Evolutionary conservation across 2,329 filamentous ascomycete genomes (phyloP).

Genomic region (Trichophyton benhamiae): DNA sequence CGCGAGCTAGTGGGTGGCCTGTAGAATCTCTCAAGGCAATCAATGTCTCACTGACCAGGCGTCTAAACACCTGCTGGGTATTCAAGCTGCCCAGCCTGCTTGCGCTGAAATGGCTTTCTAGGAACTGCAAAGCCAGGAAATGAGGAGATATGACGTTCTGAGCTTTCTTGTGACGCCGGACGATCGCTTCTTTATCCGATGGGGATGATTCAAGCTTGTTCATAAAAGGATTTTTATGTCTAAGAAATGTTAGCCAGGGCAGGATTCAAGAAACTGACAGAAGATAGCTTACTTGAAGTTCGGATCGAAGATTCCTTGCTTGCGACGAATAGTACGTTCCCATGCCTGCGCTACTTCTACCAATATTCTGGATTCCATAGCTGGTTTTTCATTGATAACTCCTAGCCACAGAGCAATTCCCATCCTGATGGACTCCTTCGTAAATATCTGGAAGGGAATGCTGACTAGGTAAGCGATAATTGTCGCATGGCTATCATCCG

Average conservation of each 20-base stretch:
- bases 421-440: conserved; percentile 87
- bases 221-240: conserved; percentile 77
- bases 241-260: background rate
- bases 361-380: conserved; percentile 73
- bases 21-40: conserved; percentile 58
- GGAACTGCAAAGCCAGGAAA: conserved; percentile 71
- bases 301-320: conserved; percentile 68
- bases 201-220: conserved; percentile 85
- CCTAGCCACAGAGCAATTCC: conserved; percentile 94
- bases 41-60: conserved; percentile 67
- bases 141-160: conserved; percentile 81
- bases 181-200: conserved; percentile 63
- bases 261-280: background rate
- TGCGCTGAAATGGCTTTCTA: conserved; percentile 89
- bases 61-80: conserved; percentile 67
- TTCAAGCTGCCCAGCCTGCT: conserved; percentile 74
- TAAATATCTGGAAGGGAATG: conserved; percentile 87
- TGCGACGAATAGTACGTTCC: conserved; percentile 69
- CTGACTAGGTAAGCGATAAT: conserved; percentile 79
- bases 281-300: conserved; percentile 45
- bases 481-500: conserved; percentile 59
- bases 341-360: conserved; percentile 81
- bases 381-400: conserved; percentile 89
- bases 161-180: conserved; percentile 62
- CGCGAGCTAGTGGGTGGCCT: conserved; percentile 75